phyloP scores from a whole-genome alignment of 805 yeast genomes.

The Myxozyma mucilagina region DNA sequence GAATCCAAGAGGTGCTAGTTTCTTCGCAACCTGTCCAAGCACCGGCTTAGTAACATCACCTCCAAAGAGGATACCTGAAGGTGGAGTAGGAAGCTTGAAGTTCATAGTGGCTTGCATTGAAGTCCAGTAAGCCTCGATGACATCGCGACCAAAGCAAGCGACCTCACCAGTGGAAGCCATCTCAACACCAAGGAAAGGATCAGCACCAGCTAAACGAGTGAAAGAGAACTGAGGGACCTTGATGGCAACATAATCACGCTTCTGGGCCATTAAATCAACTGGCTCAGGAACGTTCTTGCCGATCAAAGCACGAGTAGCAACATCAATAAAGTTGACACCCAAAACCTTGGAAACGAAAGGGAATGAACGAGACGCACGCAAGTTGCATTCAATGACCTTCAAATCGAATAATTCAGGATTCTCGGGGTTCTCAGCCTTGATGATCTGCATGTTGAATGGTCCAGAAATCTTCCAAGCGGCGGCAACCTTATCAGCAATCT shows the following conservation, averaged over 20 bases:
- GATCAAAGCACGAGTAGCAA: conserved; percentile 85
- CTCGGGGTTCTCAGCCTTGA: conserved; percentile 67
- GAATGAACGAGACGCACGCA: conserved; percentile 98
- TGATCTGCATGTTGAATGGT: conserved; percentile 98
- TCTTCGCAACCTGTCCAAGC: conserved; percentile 71
- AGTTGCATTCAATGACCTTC: conserved; percentile 97
- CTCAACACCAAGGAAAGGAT: conserved; percentile 98
- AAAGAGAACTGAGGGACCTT: conserved; percentile 99
- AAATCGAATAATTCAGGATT: conserved; percentile 61
- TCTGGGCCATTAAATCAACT: conserved; percentile 69
- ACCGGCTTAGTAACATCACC: conserved; percentile 79
- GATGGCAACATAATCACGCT: conserved; percentile 84
- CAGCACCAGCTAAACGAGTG: conserved; percentile 98
- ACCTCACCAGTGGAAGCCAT: conserved; percentile 99
- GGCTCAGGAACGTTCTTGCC: conserved; percentile 72
- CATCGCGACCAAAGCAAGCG: conserved; percentile 89
- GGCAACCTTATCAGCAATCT: conserved; percentile 90
- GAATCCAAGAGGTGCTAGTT: conserved; percentile 74
- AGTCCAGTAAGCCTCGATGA: conserved; percentile 95
- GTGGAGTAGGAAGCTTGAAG: conserved; percentile 90
- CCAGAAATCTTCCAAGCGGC: conserved; percentile 94
- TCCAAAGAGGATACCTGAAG: conserved; percentile 86
- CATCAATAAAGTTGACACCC: conserved; percentile 91
- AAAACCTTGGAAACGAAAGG: conserved; percentile 97
- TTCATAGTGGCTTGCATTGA: conserved; percentile 96